Conservation (phyloP, 306 rosid genomes). For the Dalbergia cochinchinensis region DNA sequence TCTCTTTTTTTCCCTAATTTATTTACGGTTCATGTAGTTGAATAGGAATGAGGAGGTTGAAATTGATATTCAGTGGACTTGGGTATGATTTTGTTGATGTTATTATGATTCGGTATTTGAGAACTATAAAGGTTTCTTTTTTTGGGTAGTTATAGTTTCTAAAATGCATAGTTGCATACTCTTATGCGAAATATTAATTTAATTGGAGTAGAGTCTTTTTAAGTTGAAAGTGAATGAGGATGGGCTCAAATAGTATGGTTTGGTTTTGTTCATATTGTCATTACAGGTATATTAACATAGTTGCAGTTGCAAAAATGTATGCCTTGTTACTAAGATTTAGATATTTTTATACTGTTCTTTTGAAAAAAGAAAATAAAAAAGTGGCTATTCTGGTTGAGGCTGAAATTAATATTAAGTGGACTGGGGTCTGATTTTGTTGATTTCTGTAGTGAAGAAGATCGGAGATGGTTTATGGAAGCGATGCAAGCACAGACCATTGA, state of each 20-base stretch:
- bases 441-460: constrained; percentile 82
- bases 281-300: background rate
- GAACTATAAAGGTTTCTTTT: background rate
- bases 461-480: constrained; percentile 92
- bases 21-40: background rate
- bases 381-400: background rate
- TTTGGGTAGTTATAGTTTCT: too few species aligned
- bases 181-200: too few species aligned
- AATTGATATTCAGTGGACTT: constrained; percentile 4
- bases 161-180: background rate
- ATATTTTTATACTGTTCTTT: too few species aligned
- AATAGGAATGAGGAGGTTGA: constrained; percentile 4
- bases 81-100: constrained; percentile 16
- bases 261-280: background rate
- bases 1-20: background rate
- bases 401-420: constrained; percentile 9
- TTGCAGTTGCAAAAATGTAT: background rate
- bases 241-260: background rate
- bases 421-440: constrained; percentile 13
- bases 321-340: background rate
- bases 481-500: constrained; percentile 86
- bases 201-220: background rate
- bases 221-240: background rate
- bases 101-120: constrained; percentile 47
- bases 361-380: too few species aligned